Evolutionary conservation across 2,329 filamentous ascomycete genomes (phyloP).

Genomic region (Cladosporium sp.): DNA sequence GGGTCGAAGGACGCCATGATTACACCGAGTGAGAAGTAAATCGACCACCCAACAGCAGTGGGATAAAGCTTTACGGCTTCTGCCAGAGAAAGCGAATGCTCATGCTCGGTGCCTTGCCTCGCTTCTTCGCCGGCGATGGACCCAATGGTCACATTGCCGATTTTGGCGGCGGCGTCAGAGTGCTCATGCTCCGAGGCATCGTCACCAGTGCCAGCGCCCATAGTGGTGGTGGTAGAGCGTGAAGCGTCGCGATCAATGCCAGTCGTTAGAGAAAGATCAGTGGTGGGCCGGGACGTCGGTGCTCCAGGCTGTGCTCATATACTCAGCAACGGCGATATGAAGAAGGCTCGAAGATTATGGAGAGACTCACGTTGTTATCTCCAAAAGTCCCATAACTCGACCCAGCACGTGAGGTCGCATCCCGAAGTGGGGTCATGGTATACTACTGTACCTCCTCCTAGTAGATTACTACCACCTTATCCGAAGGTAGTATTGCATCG

Average conservation of each 20-base stretch:
- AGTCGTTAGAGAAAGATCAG: no score
- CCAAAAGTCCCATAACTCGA: background rate
- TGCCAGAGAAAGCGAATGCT: conserved; percentile 25
- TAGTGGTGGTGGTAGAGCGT: no score
- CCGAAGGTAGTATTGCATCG: background rate
- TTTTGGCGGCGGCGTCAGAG: background rate
- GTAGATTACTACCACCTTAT: no score
- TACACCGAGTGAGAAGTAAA: conserved; percentile 57
- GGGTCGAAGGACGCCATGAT: conserved; percentile 65
- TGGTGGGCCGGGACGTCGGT: no score
- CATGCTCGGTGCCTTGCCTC: conserved; percentile 22
- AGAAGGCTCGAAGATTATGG: no score
- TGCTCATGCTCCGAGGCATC: background rate
- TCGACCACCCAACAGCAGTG: conserved; percentile 50
- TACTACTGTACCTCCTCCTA: background rate
- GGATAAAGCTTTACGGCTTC: conserved; percentile 43
- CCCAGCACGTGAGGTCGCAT: background rate
- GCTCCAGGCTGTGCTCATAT: background rate
- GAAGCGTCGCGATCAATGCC: no score
- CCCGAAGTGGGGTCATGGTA: background rate
- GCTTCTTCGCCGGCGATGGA: conserved; percentile 26
- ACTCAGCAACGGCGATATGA: background rate
- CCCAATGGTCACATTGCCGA: conserved; percentile 17
- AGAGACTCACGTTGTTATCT: background rate
- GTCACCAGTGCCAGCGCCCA: no score